phyloP scores from a whole-genome alignment of 1,284 basidiomycete species.

The Ganoderma leucocontextum region DNA sequence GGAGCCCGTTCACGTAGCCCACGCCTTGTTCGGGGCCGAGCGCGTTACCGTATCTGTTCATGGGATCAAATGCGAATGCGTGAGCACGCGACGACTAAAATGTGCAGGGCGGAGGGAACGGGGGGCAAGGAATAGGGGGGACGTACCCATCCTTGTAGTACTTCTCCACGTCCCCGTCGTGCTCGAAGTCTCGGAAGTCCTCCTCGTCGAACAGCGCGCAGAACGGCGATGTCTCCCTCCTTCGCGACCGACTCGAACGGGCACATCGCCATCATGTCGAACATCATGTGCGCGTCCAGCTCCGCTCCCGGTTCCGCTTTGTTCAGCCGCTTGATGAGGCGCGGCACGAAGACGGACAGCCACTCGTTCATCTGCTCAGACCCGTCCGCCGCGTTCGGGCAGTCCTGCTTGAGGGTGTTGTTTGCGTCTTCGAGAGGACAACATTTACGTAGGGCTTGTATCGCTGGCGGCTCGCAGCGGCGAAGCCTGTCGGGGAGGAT shows the following conservation, averaged over 20 bases:
- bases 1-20: conserved; percentile 85
- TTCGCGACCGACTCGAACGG: conserved; percentile 75
- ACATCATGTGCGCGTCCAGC: conserved; percentile 62
- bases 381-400: conserved; percentile 62
- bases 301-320: conserved; percentile 65
- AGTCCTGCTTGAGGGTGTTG: conserved; percentile 78
- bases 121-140: neutral
- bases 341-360: conserved; percentile 61
- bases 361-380: conserved; percentile 58
- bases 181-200: conserved; percentile 70
- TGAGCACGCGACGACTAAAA: neutral
- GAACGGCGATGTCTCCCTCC: conserved; percentile 61
- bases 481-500: conserved; percentile 55
- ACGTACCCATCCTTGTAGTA: conserved; percentile 80
- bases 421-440: conserved; percentile 63
- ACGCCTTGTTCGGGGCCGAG: conserved; percentile 80
- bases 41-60: conserved; percentile 64
- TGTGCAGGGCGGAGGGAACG: neutral
- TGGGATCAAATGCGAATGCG: neutral
- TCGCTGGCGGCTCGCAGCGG: conserved; percentile 39
- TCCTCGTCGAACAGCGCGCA: conserved; percentile 75
- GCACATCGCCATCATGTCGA: conserved; percentile 76
- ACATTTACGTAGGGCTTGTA: conserved; percentile 55
- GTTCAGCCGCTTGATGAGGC: conserved; percentile 68
- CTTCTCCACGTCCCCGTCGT: conserved; percentile 78